Conservation (phyloP, 176 grass and related monocot species). For the Musa troglodytarum region DNA sequence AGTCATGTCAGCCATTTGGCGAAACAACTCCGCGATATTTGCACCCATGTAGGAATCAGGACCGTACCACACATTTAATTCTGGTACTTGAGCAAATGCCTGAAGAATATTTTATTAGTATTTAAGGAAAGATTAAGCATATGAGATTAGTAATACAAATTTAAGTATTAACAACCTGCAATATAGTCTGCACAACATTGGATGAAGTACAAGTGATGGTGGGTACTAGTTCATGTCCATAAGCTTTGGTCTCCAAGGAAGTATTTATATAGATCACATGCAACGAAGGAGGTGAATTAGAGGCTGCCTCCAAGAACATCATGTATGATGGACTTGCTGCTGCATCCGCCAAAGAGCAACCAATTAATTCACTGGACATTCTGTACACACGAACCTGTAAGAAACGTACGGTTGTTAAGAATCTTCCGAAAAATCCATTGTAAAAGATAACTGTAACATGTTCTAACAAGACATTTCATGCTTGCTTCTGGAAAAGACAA, state of each 20-base stretch:
- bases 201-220: constrained; percentile 98
- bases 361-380: constrained; percentile 91
- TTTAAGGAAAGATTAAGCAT: constrained; percentile 7
- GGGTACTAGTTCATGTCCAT: constrained; percentile 83
- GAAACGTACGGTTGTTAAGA: constrained; percentile 6
- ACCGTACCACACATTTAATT: constrained; percentile 88
- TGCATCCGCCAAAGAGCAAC: constrained; percentile 91
- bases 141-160: background rate
- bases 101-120: constrained; percentile 23
- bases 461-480: background rate
- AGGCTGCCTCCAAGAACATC: constrained; percentile 63
- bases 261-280: constrained; percentile 99
- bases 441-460: constrained; percentile 7
- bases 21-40: constrained; percentile 86
- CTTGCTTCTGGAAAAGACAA: background rate
- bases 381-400: constrained; percentile 86
- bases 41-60: constrained; percentile 99
- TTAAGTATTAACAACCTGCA: constrained; percentile 53
- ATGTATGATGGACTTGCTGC: constrained; percentile 79
- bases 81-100: constrained; percentile 86
- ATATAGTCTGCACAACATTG: constrained; percentile 91
- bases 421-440: background rate
- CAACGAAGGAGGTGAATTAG: constrained; percentile 60
- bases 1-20: constrained; percentile 72
- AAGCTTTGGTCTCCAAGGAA: constrained; percentile 90